Evolutionary conservation across 2,329 filamentous ascomycete genomes (phyloP).

Genomic region (Diaporthe citrichinensis): DNA sequence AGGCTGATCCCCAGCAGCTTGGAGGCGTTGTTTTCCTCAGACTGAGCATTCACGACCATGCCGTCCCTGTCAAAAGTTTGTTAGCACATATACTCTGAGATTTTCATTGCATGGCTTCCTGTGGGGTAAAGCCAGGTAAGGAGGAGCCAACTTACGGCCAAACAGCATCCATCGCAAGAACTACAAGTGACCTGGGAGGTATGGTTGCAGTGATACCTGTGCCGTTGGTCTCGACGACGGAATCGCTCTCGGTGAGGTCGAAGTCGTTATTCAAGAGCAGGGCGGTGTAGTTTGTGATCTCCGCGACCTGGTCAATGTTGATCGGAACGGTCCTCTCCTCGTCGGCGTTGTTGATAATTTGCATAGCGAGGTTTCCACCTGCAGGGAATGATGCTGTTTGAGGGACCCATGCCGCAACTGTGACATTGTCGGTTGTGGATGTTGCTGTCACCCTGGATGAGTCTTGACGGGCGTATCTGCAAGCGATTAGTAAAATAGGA

Average conservation of each 20-base stretch:
- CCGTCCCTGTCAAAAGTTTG: background rate
- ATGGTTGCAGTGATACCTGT: conserved; percentile 31
- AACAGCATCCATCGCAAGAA: conserved; percentile 30
- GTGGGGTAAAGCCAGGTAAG: no score
- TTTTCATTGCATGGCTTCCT: background rate
- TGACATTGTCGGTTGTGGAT: conserved; percentile 30
- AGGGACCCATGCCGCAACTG: conserved; percentile 34
- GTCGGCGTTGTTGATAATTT: conserved; percentile 41
- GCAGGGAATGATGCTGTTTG: conserved; percentile 32
- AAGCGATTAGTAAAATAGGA: background rate
- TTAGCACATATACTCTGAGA: background rate
- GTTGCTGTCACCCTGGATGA: conserved; percentile 35
- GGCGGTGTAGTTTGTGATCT: conserved; percentile 27
- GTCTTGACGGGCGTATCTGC: conserved; percentile 38
- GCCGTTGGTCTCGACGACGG: conserved; percentile 19
- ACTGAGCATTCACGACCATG: background rate
- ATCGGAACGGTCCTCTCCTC: conserved; percentile 19
- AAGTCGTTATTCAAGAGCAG: conserved; percentile 34
- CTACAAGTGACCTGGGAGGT: conserved; percentile 27
- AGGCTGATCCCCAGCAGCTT: background rate
- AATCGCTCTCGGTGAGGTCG: conserved; percentile 18
- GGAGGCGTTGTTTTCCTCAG: conserved; percentile 16
- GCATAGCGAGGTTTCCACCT: conserved; percentile 38
- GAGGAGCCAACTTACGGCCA: conserved; percentile 25
- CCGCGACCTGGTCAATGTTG: conserved; percentile 12